Percentiles rank a stretch among this genome's conserved stretches.
Evolutionary conservation across 108 stramenopile genomes (phyloP).

Genomic region (Chaetoceros muelleri): DNA sequence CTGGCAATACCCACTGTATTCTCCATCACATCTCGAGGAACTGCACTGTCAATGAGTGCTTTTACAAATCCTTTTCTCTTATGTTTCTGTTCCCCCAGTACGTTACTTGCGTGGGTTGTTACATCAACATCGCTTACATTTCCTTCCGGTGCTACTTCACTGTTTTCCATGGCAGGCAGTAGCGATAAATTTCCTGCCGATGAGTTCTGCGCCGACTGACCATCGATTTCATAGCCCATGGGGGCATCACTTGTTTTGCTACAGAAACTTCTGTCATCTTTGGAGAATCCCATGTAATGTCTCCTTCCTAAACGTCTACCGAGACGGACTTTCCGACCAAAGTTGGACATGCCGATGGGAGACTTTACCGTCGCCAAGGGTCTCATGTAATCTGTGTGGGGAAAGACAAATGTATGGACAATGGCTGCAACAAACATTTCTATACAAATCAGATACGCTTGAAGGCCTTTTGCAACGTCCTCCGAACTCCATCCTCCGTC

Average conservation of each 20-base stretch:
- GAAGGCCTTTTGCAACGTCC: slow-evolving; percentile 90
- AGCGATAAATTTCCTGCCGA: too few relatives aligned
- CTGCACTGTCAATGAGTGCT: slow-evolving; percentile 68
- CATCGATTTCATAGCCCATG: slow-evolving; percentile 7
- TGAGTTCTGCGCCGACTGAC: slow-evolving; percentile 6
- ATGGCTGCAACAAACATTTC: slow-evolving; percentile 94
- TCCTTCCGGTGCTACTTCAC: slow-evolving; percentile 23
- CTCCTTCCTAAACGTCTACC: slow-evolving; percentile 28
- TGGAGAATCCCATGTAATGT: slow-evolving; percentile 16
- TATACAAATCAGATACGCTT: slow-evolving; percentile 95
- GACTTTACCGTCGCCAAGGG: not conserved
- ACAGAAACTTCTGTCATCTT: slow-evolving; percentile 37
- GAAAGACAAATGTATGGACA: slow-evolving; percentile 90
- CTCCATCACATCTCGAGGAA: slow-evolving; percentile 72
- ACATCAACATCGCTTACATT: not conserved
- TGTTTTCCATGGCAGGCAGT: too few relatives aligned
- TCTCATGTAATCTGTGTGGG: slow-evolving; percentile 72
- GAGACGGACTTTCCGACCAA: not conserved
- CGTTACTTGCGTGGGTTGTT: slow-evolving; percentile 14
- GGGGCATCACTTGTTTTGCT: slow-evolving; percentile 28
- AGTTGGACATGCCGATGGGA: not conserved
- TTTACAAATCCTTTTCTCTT: slow-evolving; percentile 52
- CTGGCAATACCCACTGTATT: slow-evolving; percentile 77
- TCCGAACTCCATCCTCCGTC: slow-evolving; percentile 59
- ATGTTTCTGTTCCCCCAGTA: slow-evolving; percentile 16